Evolutionary conservation across 2,329 filamentous ascomycete genomes (phyloP).

Genomic region (Fusarium torulosum): DNA sequence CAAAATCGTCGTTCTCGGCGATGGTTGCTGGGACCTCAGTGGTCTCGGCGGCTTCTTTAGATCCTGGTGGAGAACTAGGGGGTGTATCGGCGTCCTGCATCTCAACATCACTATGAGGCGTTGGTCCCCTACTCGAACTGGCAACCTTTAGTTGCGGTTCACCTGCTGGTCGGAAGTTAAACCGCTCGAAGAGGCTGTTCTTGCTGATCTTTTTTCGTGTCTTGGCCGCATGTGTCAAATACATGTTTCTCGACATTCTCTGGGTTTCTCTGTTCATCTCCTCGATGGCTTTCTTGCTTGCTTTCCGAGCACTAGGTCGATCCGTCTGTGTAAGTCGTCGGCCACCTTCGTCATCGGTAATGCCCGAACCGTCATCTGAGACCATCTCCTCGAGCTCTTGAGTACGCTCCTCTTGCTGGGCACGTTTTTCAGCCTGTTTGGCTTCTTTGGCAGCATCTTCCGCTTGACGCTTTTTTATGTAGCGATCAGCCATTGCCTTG

Average conservation of each 20-base stretch:
- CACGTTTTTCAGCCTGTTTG: conserved; percentile 59
- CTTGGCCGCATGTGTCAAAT: conserved; percentile 88
- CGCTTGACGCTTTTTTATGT: conserved; percentile 76
- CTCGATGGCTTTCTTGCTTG: conserved; percentile 93
- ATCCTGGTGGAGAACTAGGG: conserved; percentile 74
- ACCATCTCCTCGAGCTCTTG: conserved; percentile 54
- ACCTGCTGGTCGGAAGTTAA: conserved; percentile 75
- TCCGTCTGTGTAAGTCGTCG: conserved; percentile 75
- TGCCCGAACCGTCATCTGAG: conserved; percentile 60
- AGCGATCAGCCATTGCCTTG: conserved; percentile 78
- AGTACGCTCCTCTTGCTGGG: conserved; percentile 52
- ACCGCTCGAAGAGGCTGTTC: conserved; percentile 82
- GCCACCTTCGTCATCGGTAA: conserved; percentile 73
- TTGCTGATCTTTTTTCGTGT: conserved; percentile 93
- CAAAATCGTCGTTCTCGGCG: conserved; percentile 26
- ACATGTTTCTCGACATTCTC: conserved; percentile 88
- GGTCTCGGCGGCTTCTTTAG: conserved; percentile 48
- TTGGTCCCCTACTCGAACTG: conserved; percentile 68
- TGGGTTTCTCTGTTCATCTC: conserved; percentile 97
- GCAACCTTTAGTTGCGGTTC: conserved; percentile 54
- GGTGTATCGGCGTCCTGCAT: conserved; percentile 70
- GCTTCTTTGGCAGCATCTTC: conserved; percentile 71
- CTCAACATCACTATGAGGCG: conserved; percentile 66
- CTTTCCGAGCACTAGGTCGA: conserved; percentile 78
- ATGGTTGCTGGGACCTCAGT: not conserved